phyloP scores from a whole-genome alignment of 1,284 basidiomycete genomes.

The Thelephora terrestris region DNA sequence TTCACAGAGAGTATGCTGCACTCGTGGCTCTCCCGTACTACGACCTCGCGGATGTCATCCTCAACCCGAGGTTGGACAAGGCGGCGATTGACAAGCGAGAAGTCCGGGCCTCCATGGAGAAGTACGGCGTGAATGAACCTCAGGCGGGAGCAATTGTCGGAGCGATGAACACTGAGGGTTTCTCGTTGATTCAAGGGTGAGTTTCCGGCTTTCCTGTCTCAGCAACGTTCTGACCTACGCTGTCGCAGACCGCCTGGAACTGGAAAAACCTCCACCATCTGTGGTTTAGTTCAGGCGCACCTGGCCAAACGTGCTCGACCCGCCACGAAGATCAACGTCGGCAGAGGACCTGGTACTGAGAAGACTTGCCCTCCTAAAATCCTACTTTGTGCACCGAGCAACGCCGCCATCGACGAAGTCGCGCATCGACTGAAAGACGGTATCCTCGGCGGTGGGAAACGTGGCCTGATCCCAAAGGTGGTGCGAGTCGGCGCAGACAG shows the following conservation, averaged over 20 bases:
- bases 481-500: slow-evolving; percentile 84
- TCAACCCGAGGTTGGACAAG: slow-evolving; percentile 52
- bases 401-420: slow-evolving; percentile 97
- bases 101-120: slow-evolving; percentile 57
- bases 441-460: slow-evolving; percentile 49
- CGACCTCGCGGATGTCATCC: slow-evolving; percentile 62
- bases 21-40: slow-evolving; percentile 79
- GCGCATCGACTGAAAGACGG: slow-evolving; percentile 81
- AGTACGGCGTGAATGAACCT: slow-evolving; percentile 82
- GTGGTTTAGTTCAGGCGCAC: slow-evolving; percentile 85
- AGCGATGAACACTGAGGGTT: slow-evolving; percentile 68
- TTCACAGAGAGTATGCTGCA: slow-evolving; percentile 89
- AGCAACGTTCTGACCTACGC: background rate
- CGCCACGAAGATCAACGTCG: slow-evolving; percentile 38
- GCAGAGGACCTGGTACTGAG: slow-evolving; percentile 30
- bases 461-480: slow-evolving; percentile 58
- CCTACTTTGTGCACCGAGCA: slow-evolving; percentile 94
- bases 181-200: slow-evolving; percentile 93
- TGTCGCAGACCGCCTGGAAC: slow-evolving; percentile 84
- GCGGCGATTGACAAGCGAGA: slow-evolving; percentile 44
- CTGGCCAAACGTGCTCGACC: slow-evolving; percentile 49
- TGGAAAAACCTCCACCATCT: slow-evolving; percentile 98
- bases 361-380: slow-evolving; percentile 61
- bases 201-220: slow-evolving; percentile 14
- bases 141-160: slow-evolving; percentile 87